These are phyloP conservation scores for Saccharum spontaneum DNA, from an alignment of 176 grass and related monocot genomes.

Conservation along the genomic window DNA sequence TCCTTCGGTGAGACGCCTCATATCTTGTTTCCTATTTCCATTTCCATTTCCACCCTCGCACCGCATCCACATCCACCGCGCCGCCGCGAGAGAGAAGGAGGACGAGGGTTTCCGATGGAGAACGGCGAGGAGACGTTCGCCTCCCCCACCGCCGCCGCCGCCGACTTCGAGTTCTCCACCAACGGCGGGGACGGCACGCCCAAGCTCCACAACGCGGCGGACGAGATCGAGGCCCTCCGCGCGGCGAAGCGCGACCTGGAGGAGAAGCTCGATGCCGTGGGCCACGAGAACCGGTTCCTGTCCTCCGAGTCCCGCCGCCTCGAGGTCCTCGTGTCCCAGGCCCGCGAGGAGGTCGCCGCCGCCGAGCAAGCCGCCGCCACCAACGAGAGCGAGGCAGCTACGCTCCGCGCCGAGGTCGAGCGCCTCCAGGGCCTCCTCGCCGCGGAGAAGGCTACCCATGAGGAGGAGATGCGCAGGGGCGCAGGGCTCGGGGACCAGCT, in stretches of 20 bases:
- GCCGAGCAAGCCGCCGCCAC: conserved; percentile 24
- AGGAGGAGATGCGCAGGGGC: conserved; percentile 22
- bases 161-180: conserved; percentile 39
- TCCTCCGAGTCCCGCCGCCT: conserved; percentile 46
- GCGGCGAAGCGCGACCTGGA: conserved; percentile 52
- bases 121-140: conserved; percentile 58
- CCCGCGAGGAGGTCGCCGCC: conserved; percentile 28
- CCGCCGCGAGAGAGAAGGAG: background rate
- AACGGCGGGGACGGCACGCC: conserved; percentile 24
- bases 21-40: no score
- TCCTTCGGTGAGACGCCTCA: no score
- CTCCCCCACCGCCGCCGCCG: conserved; percentile 33
- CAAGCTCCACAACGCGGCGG: conserved; percentile 33
- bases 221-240: conserved; percentile 46
- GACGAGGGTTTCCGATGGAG: conserved; percentile 45
- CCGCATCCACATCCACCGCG: conserved; percentile 23
- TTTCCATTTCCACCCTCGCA: conserved; percentile 19
- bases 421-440: conserved; percentile 38
- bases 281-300: conserved; percentile 43
- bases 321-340: conserved; percentile 32
- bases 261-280: conserved; percentile 40
- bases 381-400: conserved; percentile 25
- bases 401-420: conserved; percentile 42
- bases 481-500: conserved; percentile 30
- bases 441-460: conserved; percentile 23